Conservation (phyloP, 2,329 filamentous ascomycete species). For the Bipolaris oryzae region DNA sequence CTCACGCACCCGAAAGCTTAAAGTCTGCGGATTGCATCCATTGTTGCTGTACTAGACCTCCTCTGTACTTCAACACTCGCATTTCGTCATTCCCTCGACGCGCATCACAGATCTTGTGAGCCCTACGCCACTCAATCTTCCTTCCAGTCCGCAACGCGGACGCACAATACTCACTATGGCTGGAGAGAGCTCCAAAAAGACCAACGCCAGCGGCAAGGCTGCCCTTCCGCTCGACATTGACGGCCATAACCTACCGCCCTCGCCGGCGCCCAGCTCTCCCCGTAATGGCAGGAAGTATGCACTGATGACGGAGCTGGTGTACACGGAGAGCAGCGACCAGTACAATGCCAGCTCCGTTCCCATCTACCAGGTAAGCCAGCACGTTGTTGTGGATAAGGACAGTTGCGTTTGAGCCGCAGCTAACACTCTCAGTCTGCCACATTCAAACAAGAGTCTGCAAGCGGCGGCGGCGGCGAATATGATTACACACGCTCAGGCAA, state of each 20-base stretch:
- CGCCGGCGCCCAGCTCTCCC: constrained; percentile 90
- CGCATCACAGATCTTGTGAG: constrained; percentile 14
- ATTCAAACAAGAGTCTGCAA: constrained; percentile 88
- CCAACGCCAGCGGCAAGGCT: constrained; percentile 49
- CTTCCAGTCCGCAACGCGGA: constrained; percentile 20
- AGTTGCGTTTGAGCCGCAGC: constrained; percentile 1
- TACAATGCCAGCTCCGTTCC: constrained; percentile 96
- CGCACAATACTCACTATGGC: constrained; percentile 32
- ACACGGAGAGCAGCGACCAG: constrained; percentile 94
- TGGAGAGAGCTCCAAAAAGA: constrained; percentile 43
- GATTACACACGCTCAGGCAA: constrained; percentile 99
- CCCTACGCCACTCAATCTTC: constrained; percentile 14
- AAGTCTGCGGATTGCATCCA: neutral
- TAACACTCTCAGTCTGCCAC: constrained; percentile 75
- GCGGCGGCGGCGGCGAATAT: constrained; percentile 82
- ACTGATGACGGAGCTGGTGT: constrained; percentile 93
- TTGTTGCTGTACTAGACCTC: constrained; percentile 1
- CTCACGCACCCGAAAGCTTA: constrained; percentile 6
- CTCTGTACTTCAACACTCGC: constrained; percentile 4
- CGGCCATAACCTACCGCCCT: constrained; percentile 55
- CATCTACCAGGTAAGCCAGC: constrained; percentile 78
- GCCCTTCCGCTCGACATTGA: constrained; percentile 48
- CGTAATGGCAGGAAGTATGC: constrained; percentile 86
- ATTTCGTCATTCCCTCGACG: constrained; percentile 27
- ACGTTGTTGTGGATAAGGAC: neutral